A percentile compares a stretch with the other conserved stretches of the same genome.
Evolutionary conservation across 2,329 filamentous ascomycete genomes (phyloP).

Genomic region (Colletotrichum orbiculare): DNA sequence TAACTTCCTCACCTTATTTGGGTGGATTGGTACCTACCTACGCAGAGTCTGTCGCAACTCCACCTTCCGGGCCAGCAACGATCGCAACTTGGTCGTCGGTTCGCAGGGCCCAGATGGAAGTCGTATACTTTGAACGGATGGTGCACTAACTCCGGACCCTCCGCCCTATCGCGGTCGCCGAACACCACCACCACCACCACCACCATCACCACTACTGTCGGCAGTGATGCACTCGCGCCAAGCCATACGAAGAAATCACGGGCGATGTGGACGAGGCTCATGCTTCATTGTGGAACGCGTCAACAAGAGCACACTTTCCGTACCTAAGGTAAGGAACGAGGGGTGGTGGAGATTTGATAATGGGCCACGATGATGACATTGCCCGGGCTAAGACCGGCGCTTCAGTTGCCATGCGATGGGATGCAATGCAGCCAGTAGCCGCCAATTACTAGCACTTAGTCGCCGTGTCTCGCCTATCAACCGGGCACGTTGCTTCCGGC

Average conservation of each 20-base stretch:
- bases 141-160: background rate
- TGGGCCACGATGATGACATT: conserved; percentile 7
- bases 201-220: background rate
- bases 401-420: conserved; percentile 2
- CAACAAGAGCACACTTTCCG: conserved; percentile 12
- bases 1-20: too few species aligned
- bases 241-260: conserved; percentile 3
- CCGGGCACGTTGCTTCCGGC: background rate
- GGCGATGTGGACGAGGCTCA: conserved; percentile 13
- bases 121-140: too few species aligned
- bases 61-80: background rate
- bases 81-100: too few species aligned
- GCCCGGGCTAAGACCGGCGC: conserved; percentile 8
- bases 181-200: background rate
- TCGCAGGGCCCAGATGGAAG: too few species aligned
- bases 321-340: conserved; percentile 6
- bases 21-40: too few species aligned
- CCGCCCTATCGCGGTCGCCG: background rate
- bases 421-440: background rate
- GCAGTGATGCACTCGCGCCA: conserved; percentile 7
- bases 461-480: conserved; percentile 17
- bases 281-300: conserved; percentile 1
- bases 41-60: background rate
- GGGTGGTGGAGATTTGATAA: conserved; percentile 17
- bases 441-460: conserved; percentile 5